A percentile compares a stretch with the other conserved stretches of the same genome.
Conservation (phyloP, 176 grass and related monocot genomes). For the Aegilops speltoides region DNA sequence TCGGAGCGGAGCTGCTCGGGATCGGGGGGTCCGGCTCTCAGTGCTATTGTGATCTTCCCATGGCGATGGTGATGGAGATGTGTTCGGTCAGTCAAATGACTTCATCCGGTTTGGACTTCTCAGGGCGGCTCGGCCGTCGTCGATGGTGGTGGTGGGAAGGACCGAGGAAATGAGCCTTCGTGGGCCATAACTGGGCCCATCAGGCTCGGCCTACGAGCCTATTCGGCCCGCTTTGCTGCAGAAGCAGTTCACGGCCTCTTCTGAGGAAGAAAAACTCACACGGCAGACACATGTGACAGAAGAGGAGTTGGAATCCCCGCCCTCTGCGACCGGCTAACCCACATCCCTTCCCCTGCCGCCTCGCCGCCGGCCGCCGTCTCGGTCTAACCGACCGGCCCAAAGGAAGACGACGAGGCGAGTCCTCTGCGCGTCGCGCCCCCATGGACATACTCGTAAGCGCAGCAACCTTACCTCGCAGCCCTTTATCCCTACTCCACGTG, state of each 20-base stretch:
- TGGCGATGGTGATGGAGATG: not conserved
- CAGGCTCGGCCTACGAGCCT: not conserved
- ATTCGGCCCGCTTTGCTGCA: not conserved
- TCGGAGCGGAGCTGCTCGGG: not conserved
- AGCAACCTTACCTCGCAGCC: not conserved
- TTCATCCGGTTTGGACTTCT: constrained; percentile 7
- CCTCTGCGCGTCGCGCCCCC: not conserved
- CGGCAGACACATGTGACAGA: not conserved
- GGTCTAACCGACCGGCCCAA: not conserved
- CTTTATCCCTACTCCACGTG: not conserved
- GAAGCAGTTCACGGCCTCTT: not conserved
- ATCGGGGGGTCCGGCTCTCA: not conserved
- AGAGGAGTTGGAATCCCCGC: not conserved
- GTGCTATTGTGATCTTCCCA: not conserved
- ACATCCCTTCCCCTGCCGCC: not conserved
- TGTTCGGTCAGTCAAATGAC: constrained; percentile 35
- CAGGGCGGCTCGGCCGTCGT: no score
- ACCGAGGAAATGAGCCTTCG: no score
- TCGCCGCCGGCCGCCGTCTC: constrained; percentile 19
- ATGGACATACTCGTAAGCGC: constrained; percentile 58
- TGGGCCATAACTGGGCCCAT: not conserved
- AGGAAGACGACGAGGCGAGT: not conserved
- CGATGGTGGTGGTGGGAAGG: no score
- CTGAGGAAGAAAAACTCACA: not conserved
- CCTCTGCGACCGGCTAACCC: not conserved